Evolutionary conservation across 1,284 basidiomycete species (phyloP).

Genomic region (Leccinum solheimii): DNA sequence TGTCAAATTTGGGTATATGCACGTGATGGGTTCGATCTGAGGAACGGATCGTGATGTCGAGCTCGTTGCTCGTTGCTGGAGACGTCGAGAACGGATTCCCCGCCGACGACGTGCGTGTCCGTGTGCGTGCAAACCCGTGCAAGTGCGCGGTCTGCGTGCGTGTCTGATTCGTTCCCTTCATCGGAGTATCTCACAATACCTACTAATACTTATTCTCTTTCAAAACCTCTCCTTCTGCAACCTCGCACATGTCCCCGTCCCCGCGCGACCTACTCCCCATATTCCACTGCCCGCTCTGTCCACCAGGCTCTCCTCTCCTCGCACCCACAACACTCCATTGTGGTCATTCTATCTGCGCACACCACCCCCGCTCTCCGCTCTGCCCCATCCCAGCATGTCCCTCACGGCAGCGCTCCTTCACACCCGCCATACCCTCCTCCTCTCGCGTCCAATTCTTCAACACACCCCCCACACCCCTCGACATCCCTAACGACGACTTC

Average conservation of each 20-base stretch:
- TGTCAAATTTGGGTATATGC: constrained; percentile 12
- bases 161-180: constrained; percentile 22
- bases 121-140: constrained; percentile 6
- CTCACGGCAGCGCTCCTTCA: constrained; percentile 15
- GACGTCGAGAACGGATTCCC: constrained; percentile 31
- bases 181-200: constrained; percentile 8
- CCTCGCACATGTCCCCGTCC: constrained; percentile 21
- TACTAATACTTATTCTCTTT: constrained; percentile 18
- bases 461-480: constrained; percentile 27
- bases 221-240: neutral
- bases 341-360: constrained; percentile 54
- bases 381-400: constrained; percentile 26
- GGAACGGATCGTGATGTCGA: constrained; percentile 31
- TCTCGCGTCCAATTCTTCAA: constrained; percentile 38
- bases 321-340: constrained; percentile 55
- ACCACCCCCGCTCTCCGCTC: constrained; percentile 20
- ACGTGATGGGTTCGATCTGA: constrained; percentile 32
- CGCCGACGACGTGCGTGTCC: constrained; percentile 28
- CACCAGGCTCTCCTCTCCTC: constrained; percentile 34
- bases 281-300: constrained; percentile 46
- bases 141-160: constrained; percentile 17
- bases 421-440: constrained; percentile 30
- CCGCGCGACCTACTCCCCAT: constrained; percentile 34
- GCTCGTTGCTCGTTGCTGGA: constrained; percentile 14
- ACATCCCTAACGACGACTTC: constrained; percentile 2